phyloP scores from a whole-genome alignment of 441 rosid species.

The Capsella rubella region DNA sequence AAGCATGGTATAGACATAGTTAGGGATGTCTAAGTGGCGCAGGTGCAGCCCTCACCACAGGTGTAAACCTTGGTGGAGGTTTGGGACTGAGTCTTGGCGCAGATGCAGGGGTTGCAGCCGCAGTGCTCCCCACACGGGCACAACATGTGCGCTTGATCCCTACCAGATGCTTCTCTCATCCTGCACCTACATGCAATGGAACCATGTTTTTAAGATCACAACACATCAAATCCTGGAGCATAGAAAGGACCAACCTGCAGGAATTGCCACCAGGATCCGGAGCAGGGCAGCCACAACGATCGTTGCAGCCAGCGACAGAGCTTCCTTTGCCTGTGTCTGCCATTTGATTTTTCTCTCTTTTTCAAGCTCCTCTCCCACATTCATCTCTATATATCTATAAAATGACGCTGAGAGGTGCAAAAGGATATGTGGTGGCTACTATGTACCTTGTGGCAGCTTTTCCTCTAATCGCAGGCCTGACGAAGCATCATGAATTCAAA shows the following conservation, averaged over 20 bases:
- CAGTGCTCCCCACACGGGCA: constrained; percentile 75
- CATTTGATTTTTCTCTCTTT: constrained; percentile 32
- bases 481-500: constrained; percentile 21
- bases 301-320: constrained; percentile 47
- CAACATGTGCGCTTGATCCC: constrained; percentile 44
- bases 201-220: background rate
- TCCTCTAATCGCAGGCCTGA: constrained; percentile 25
- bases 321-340: constrained; percentile 46
- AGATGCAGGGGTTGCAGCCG: constrained; percentile 73
- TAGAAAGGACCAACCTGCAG: constrained; percentile 48
- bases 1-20: constrained; percentile 18
- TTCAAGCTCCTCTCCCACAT: background rate
- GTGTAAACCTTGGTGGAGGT: constrained; percentile 52
- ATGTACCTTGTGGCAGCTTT: constrained; percentile 33
- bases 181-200: constrained; percentile 45
- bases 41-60: constrained; percentile 61
- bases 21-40: constrained; percentile 46
- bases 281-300: constrained; percentile 64
- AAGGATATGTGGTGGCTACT: constrained; percentile 14
- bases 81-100: constrained; percentile 36
- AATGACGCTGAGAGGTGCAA: constrained; percentile 5
- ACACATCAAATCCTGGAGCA: constrained; percentile 7
- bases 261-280: constrained; percentile 62
- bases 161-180: constrained; percentile 31
- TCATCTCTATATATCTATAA: background rate